These are phyloP conservation scores for Luffa acutangula DNA, from an alignment of 306 rosid species.

Conservation along the genomic window DNA sequence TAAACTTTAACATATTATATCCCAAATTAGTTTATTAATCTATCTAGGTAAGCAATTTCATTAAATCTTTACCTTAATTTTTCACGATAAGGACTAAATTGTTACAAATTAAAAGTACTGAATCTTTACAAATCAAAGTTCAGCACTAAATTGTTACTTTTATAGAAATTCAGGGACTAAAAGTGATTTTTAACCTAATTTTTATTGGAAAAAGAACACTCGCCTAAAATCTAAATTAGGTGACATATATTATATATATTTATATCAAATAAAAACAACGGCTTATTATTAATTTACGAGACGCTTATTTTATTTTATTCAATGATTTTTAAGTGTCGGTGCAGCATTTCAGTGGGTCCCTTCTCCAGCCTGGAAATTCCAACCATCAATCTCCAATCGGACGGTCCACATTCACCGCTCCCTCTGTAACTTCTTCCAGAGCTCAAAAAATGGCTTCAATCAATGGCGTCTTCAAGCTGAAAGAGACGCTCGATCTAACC, in stretches of 20 bases:
- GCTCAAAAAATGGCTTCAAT: constrained; percentile 7
- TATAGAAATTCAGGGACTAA: no score
- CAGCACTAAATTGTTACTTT: no score
- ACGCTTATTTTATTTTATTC: background rate
- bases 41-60: no score
- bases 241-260: background rate
- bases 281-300: background rate
- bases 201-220: no score
- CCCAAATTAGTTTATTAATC: no score
- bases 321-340: constrained; percentile 7
- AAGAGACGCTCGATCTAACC: constrained; percentile 22
- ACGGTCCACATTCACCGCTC: constrained; percentile 5
- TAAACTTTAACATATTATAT: no score
- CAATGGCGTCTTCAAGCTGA: background rate
- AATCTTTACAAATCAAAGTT: no score
- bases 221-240: background rate
- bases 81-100: no score
- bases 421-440: background rate
- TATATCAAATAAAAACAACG: background rate
- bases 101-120: no score
- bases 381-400: background rate
- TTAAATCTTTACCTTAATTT: no score
- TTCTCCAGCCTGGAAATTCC: constrained; percentile 29
- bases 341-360: constrained; percentile 6
- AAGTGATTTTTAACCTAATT: no score